Conservation (phyloP, 139 green algal genomes). For the Chlorella sp. region DNA sequence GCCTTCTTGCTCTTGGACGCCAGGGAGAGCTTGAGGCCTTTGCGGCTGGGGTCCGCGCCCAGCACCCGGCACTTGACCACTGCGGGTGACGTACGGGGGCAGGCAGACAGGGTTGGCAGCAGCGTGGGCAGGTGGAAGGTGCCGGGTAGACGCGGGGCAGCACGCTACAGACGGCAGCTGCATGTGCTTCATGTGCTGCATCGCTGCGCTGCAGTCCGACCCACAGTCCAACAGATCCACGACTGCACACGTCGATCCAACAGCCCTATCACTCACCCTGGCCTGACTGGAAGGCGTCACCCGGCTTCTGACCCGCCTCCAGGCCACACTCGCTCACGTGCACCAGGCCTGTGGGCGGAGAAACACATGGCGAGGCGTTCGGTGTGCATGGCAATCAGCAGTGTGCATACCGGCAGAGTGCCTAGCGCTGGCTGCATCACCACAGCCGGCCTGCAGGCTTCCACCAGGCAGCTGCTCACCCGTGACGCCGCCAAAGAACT, state of each 20-base stretch:
- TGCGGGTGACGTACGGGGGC: background rate
- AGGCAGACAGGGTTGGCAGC: background rate
- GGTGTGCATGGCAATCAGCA: no score
- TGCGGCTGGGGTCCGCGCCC: conserved; percentile 39
- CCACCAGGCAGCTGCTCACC: conserved; percentile 36
- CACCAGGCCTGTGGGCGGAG: conserved; percentile 49
- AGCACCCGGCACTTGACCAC: conserved; percentile 59
- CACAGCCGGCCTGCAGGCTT: no score
- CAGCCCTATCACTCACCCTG: conserved; percentile 64
- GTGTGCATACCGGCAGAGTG: no score
- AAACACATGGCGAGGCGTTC: background rate
- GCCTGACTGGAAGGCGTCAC: conserved; percentile 62
- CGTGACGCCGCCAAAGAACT: conserved; percentile 80
- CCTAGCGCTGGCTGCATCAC: no score
- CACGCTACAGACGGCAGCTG: background rate
- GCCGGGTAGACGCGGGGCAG: background rate
- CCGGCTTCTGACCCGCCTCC: conserved; percentile 53
- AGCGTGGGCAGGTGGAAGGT: background rate
- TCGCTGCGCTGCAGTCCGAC: conserved; percentile 3
- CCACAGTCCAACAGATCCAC: background rate
- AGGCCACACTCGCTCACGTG: conserved; percentile 72
- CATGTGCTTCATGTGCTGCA: background rate
- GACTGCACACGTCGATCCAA: background rate
- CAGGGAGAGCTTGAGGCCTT: conserved; percentile 60
- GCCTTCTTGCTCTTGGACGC: conserved; percentile 20